These are phyloP conservation scores for Escallonia herrerae DNA, from an alignment of 129 eudicot species.

Conservation along the genomic window DNA sequence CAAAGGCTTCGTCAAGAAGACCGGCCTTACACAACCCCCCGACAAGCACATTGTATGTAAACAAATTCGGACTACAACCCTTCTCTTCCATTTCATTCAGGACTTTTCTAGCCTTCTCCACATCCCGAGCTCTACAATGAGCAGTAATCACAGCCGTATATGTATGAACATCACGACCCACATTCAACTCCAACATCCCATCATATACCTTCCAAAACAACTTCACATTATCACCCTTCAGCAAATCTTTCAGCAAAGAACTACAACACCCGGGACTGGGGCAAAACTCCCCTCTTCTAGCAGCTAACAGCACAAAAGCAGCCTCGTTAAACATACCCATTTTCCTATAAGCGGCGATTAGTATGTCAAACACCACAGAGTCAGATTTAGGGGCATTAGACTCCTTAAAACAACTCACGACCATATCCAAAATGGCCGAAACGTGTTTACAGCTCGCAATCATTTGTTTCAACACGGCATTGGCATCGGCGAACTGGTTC, in stretches of 20 bases:
- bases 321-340: slow-evolving; percentile 64
- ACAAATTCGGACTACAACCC: slow-evolving; percentile 59
- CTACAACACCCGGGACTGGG: slow-evolving; percentile 58
- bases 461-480: slow-evolving; percentile 42
- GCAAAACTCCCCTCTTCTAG: slow-evolving; percentile 18
- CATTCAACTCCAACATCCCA: slow-evolving; percentile 42
- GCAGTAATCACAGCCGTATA: slow-evolving; percentile 67
- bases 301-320: slow-evolving; percentile 41
- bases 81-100: slow-evolving; percentile 56
- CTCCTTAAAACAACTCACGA: slow-evolving; percentile 28
- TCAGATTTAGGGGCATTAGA: slow-evolving; percentile 17
- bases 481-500: slow-evolving; percentile 33
- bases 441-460: slow-evolving; percentile 33
- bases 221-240: slow-evolving; percentile 41
- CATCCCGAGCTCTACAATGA: slow-evolving; percentile 58
- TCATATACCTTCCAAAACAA: slow-evolving; percentile 57
- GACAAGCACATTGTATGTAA: slow-evolving; percentile 67
- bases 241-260: slow-evolving; percentile 52
- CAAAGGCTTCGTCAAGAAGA: slow-evolving; percentile 61
- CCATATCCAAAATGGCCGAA: slow-evolving; percentile 37
- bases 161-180: slow-evolving; percentile 55
- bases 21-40: slow-evolving; percentile 63
- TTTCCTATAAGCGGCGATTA: slow-evolving; percentile 55
- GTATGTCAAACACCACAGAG: slow-evolving; percentile 37
- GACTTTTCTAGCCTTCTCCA: slow-evolving; percentile 46